Conservation (phyloP, 1,284 basidiomycete genomes). For the Cutaneotrichosporon spelunceum region DNA sequence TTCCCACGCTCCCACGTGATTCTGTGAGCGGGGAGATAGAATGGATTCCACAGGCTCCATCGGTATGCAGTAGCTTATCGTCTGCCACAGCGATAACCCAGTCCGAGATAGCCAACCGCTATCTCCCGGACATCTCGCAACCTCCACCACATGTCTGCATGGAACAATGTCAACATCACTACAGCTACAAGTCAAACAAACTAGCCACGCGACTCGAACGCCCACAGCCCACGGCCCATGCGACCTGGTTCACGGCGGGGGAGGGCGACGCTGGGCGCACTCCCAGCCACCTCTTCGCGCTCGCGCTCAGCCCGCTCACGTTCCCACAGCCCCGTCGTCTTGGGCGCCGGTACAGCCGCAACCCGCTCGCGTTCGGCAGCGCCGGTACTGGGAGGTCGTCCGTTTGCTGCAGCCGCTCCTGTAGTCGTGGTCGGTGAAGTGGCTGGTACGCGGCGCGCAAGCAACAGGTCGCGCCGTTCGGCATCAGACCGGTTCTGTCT, state of each 20-base stretch:
- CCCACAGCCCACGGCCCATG: slow-evolving; percentile 39
- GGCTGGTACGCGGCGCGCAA: slow-evolving; percentile 26
- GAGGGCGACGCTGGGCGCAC: slow-evolving; percentile 28
- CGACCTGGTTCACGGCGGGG: slow-evolving; percentile 29
- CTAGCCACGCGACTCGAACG: slow-evolving; percentile 28
- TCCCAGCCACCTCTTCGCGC: slow-evolving; percentile 11
- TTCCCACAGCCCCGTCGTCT: slow-evolving; percentile 4
- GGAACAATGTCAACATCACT: slow-evolving; percentile 2
- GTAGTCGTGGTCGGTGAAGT: slow-evolving; percentile 35
- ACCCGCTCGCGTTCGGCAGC: background rate
- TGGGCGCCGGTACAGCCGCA: background rate
- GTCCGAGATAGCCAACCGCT: background rate
- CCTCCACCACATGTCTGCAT: background rate
- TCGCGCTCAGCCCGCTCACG: slow-evolving; percentile 9
- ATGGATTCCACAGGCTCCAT: too few species aligned
- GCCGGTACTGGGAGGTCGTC: background rate
- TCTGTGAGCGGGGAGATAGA: too few species aligned
- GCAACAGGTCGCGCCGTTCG: slow-evolving; percentile 37
- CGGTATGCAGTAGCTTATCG: background rate
- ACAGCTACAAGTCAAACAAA: slow-evolving; percentile 1
- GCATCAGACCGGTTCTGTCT: slow-evolving; percentile 26
- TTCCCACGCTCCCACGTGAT: too few species aligned
- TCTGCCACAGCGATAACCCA: background rate
- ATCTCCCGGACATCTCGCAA: background rate
- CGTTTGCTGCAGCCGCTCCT: slow-evolving; percentile 10